Conservation (phyloP, 768 basidiomycete genomes). For the Mycena metata region DNA sequence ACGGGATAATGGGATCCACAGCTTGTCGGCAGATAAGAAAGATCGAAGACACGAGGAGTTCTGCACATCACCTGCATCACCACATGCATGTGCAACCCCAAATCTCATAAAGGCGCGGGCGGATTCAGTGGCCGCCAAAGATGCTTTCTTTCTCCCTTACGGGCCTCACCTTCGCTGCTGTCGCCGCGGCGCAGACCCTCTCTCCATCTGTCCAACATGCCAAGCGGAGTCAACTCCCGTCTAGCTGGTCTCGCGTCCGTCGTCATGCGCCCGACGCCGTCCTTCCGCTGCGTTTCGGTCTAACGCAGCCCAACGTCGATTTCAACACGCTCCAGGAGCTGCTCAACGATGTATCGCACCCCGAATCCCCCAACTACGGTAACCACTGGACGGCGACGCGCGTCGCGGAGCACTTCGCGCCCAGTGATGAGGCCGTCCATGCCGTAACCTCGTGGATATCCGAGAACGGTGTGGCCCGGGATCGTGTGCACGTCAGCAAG, state of each 20-base stretch:
- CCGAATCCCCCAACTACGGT: slow-evolving; percentile 64
- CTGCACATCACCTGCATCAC: slow-evolving; percentile 6
- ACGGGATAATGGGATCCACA: background rate
- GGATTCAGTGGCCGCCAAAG: background rate
- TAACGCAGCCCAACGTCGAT: slow-evolving; percentile 61
- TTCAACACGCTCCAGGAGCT: slow-evolving; percentile 54
- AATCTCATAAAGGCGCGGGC: slow-evolving; percentile 9
- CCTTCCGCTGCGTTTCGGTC: slow-evolving; percentile 64
- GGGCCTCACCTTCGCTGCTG: slow-evolving; percentile 23
- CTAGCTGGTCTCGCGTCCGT: slow-evolving; percentile 57
- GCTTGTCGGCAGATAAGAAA: slow-evolving; percentile 7
- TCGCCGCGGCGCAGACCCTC: slow-evolving; percentile 34
- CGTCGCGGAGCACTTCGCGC: slow-evolving; percentile 61
- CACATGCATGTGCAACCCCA: background rate
- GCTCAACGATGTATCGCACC: slow-evolving; percentile 64
- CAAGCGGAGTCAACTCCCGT: slow-evolving; percentile 53
- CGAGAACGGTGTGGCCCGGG: slow-evolving; percentile 54
- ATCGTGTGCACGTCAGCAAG: slow-evolving; percentile 53
- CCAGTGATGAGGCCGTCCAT: slow-evolving; percentile 55
- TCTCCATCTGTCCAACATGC: slow-evolving; percentile 59
- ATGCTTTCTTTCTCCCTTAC: slow-evolving; percentile 31
- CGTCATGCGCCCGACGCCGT: slow-evolving; percentile 50
- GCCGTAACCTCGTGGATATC: slow-evolving; percentile 60
- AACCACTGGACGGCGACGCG: slow-evolving; percentile 62
- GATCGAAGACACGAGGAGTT: background rate